Conservation (phyloP, 331 rosid genomes). For the Acacia pycnantha region DNA sequence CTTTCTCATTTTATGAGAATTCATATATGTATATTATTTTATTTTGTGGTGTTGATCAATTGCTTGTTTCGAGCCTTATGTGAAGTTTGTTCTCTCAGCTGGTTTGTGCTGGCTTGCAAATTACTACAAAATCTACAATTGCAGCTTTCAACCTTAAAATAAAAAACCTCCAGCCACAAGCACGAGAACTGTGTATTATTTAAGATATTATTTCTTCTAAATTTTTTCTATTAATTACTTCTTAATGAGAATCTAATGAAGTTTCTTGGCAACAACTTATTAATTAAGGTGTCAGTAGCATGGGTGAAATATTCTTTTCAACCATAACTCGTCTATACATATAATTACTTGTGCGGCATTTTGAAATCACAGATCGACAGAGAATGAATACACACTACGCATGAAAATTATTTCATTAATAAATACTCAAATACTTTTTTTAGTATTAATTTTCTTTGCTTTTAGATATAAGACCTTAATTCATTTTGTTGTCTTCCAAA, state of each 20-base stretch:
- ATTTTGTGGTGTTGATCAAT: constrained; percentile 42
- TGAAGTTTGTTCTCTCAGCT: constrained; percentile 28
- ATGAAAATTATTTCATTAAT: too few species aligned
- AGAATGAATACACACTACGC: too few species aligned
- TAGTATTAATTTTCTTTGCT: too few species aligned
- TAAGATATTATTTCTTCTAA: not conserved
- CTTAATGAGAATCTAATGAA: not conserved
- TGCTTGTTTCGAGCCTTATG: constrained; percentile 46
- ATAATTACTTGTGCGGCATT: too few species aligned
- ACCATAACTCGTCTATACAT: too few species aligned
- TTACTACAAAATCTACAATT: constrained; percentile 38
- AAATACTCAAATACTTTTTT: too few species aligned
- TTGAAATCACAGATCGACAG: too few species aligned
- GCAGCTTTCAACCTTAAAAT: constrained; percentile 35
- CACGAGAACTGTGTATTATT: not conserved
- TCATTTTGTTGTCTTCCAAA: too few species aligned
- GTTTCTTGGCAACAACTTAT: too few species aligned
- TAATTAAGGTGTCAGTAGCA: not conserved
- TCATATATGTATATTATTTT: not conserved
- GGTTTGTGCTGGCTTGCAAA: constrained; percentile 45
- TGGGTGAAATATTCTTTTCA: not conserved
- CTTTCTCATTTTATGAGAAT: not conserved
- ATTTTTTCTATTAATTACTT: not conserved
- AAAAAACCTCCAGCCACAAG: not conserved
- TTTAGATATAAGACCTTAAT: too few species aligned